These are phyloP conservation scores for Aspergillus fumigatus DNA, from an alignment of 2,329 filamentous ascomycete genomes.

Conservation along the genomic window DNA sequence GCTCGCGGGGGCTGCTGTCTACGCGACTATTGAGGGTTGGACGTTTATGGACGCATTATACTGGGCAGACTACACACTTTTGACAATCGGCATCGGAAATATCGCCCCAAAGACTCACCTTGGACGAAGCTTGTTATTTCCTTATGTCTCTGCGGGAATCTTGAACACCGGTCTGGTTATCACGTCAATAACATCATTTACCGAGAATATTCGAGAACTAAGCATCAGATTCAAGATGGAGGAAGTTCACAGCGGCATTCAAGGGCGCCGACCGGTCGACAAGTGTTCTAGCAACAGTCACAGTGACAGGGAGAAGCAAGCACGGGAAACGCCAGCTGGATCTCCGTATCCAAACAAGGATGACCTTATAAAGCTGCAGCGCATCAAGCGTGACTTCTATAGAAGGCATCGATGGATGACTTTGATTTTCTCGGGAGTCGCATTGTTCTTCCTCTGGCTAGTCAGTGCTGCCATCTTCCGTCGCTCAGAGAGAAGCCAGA, in stretches of 20 bases:
- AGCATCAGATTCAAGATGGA: neutral
- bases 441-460: slow-evolving; percentile 40
- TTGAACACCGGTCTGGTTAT: slow-evolving; percentile 53
- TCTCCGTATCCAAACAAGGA: neutral
- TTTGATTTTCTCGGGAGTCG: slow-evolving; percentile 35
- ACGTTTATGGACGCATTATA: slow-evolving; percentile 47
- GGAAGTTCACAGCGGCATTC: neutral
- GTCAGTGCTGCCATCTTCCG: slow-evolving; percentile 50
- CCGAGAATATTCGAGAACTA: neutral
- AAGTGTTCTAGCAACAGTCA: too few relatives aligned
- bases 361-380: neutral
- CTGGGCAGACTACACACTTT: slow-evolving; percentile 53
- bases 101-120: slow-evolving; percentile 47
- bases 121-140: slow-evolving; percentile 50
- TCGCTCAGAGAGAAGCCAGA: slow-evolving; percentile 40
- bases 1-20: slow-evolving; percentile 3
- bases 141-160: slow-evolving; percentile 53
- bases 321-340: neutral
- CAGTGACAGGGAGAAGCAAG: neutral
- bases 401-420: slow-evolving; percentile 20
- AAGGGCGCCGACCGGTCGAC: neutral
- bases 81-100: slow-evolving; percentile 53
- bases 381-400: neutral
- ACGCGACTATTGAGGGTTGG: slow-evolving; percentile 4
- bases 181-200: slow-evolving; percentile 42